Conservation (phyloP, 2,329 filamentous ascomycete genomes). For the Aspergillus clavatus region DNA sequence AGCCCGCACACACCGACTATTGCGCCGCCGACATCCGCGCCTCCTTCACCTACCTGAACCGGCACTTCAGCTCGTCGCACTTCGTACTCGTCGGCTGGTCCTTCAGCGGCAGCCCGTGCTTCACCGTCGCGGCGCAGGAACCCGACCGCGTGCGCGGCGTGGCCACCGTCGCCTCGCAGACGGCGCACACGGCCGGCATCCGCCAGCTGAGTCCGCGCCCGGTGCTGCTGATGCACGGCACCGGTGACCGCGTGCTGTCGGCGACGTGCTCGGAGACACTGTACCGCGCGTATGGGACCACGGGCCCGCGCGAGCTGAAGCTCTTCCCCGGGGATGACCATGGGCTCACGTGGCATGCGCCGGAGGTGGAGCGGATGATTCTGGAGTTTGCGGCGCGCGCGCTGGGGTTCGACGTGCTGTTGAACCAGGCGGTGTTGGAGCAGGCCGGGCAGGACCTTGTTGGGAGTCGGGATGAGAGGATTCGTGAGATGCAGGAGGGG, state of each 20-base stretch:
- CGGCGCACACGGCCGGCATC: slow-evolving; percentile 33
- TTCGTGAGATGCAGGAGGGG: slow-evolving; percentile 31
- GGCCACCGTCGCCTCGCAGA: slow-evolving; percentile 40
- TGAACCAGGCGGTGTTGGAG: slow-evolving; percentile 10
- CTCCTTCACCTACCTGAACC: slow-evolving; percentile 34
- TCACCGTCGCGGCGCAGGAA: slow-evolving; percentile 32
- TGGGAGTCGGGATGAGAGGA: slow-evolving; percentile 13
- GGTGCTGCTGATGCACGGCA: slow-evolving; percentile 38
- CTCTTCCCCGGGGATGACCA: slow-evolving; percentile 43
- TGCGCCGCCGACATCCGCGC: slow-evolving; percentile 37
- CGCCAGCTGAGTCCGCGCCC: slow-evolving; percentile 29
- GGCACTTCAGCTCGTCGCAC: slow-evolving; percentile 24
- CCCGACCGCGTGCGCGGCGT: slow-evolving; percentile 32
- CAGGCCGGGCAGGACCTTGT: slow-evolving; percentile 20
- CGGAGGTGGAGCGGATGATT: slow-evolving; percentile 36
- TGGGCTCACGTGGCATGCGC: slow-evolving; percentile 35
- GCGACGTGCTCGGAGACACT: slow-evolving; percentile 32
- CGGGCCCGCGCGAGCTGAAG: slow-evolving; percentile 31
- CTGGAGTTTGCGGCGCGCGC: slow-evolving; percentile 36
- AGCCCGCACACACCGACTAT: slow-evolving; percentile 30
- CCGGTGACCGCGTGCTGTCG: slow-evolving; percentile 33
- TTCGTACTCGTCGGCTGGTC: slow-evolving; percentile 44
- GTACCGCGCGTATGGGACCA: slow-evolving; percentile 33
- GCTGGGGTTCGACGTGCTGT: slow-evolving; percentile 24
- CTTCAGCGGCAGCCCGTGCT: slow-evolving; percentile 41